Base-by-base conservation (phyloP, 2,329 filamentous ascomycete genomes). In the Aureobasidium melanogenum region DNA sequence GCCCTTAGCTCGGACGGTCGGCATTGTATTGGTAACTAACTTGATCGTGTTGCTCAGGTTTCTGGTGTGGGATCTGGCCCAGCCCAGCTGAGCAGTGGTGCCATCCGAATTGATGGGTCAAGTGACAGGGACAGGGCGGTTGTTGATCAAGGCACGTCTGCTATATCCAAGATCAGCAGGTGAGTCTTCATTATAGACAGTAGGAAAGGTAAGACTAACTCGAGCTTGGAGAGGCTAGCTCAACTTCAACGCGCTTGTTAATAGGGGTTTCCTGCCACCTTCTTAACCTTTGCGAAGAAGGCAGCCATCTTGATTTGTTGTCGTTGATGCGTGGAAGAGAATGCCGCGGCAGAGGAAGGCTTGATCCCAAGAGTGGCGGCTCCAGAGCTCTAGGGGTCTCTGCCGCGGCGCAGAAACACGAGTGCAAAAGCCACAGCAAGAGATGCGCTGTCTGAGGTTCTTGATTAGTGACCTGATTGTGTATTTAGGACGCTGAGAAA, bases 361-460 rank as follows among this genome's bases (percentile, higher is more conserved):
- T 5, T 10, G 30, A 8, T 88, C 91, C 56, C 84, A 84, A 60
- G 88, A 84, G 51, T 87, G 24, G 64, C 88, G 86, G 70, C 91
- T 87, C 89, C 85, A 17, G 86, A 83, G 67, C 86, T 84, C 60
- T 88, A 84, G 69, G 89, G 87, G 17, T 85, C 85, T 48, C 87
- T 86, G 12, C 43, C 28, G 43, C 14, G 28, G 65, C 88, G 88
- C 5, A 91, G 89, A 2, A 90, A 89, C 72, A 91, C 96, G 0
- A 96, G 81, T 85, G 91, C 91, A 66, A 93, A 85, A 69, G 90
- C 86, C 70, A 90, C 87, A 1, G 90, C 91, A 71, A 94, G 95
- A 71, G 95, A 89, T 63, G 88, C 88, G 66, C 88, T 93, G 63
- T 91, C 84, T 75, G 91, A 88, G 80, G 94, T 87, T 77, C 96